phyloP scores from a whole-genome alignment of 352 stramenopile species.

The Globisporangium cystogenes region DNA sequence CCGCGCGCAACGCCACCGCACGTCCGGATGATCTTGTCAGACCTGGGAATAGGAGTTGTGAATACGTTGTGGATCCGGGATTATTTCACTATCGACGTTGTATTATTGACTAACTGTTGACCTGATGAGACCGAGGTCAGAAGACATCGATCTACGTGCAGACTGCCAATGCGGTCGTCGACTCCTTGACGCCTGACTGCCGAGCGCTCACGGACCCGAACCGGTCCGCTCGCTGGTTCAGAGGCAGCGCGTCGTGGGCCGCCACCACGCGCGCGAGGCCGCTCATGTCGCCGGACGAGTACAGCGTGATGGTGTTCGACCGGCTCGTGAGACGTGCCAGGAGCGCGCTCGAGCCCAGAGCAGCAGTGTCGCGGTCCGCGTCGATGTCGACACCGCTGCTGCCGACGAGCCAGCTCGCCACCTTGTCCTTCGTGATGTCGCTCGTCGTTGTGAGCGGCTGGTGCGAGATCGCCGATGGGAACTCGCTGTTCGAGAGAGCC shows the following conservation, averaged over 20 bases:
- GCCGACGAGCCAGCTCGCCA: conserved; percentile 4
- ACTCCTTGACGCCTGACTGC: not conserved
- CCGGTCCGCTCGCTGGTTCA: conserved; percentile 17
- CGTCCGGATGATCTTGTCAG: no score
- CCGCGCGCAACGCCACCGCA: no score
- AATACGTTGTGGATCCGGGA: no score
- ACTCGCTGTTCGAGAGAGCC: not conserved
- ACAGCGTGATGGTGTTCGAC: conserved; percentile 16
- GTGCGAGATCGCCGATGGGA: not conserved
- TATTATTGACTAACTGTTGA: no score
- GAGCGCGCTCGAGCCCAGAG: conserved; percentile 2
- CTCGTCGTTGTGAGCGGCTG: not conserved
- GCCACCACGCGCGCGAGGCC: conserved; percentile 15
- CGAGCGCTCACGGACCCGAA: conserved; percentile 7
- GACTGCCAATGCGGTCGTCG: no score
- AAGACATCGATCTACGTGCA: no score
- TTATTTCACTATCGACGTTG: no score
- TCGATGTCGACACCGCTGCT: conserved; percentile 10
- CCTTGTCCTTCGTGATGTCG: not conserved
- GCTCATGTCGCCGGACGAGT: conserved; percentile 23
- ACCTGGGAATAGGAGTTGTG: no score
- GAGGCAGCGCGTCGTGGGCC: conserved; percentile 8
- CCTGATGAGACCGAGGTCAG: no score
- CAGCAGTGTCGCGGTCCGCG: conserved; percentile 10
- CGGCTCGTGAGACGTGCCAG: conserved; percentile 11